Conservation (phyloP, 345 rosid species). For the Psidium friedrichsthalianum region DNA sequence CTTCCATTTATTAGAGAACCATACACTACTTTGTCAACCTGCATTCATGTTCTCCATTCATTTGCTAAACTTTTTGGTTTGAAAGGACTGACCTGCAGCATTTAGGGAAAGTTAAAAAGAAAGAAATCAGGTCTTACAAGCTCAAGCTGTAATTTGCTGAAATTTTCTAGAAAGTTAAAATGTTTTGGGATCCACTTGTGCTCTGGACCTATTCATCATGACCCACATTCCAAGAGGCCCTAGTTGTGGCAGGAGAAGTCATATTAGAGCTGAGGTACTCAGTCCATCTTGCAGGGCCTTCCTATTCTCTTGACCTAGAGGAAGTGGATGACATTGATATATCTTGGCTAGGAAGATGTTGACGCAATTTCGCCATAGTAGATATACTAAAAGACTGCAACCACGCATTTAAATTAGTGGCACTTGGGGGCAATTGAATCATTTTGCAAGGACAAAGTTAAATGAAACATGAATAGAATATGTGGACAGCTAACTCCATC, state of each 20-base stretch:
- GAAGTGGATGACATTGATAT: conserved; percentile 46
- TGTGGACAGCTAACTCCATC: too few species aligned
- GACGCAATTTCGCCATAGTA: conserved; percentile 45
- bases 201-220: conserved; percentile 61
- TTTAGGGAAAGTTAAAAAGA: not conserved
- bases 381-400: not conserved
- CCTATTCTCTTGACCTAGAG: conserved; percentile 78
- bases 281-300: conserved; percentile 90
- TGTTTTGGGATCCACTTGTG: conserved; percentile 59
- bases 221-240: conserved; percentile 46
- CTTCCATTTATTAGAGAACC: too few species aligned
- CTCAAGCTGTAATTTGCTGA: conserved; percentile 86
- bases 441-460: not conserved
- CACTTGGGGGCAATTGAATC: not conserved
- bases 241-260: conserved; percentile 36
- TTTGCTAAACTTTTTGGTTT: not conserved
- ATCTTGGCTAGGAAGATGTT: conserved; percentile 24
- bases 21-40: conserved; percentile 66
- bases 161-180: conserved; percentile 98
- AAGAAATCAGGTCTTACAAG: conserved; percentile 46
- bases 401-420: not conserved
- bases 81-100: not conserved
- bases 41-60: conserved; percentile 2
- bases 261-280: conserved; percentile 82
- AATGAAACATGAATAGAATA: too few species aligned